Conservation (phyloP, 257 asterid genomes). For the Nicotiana otophora region DNA sequence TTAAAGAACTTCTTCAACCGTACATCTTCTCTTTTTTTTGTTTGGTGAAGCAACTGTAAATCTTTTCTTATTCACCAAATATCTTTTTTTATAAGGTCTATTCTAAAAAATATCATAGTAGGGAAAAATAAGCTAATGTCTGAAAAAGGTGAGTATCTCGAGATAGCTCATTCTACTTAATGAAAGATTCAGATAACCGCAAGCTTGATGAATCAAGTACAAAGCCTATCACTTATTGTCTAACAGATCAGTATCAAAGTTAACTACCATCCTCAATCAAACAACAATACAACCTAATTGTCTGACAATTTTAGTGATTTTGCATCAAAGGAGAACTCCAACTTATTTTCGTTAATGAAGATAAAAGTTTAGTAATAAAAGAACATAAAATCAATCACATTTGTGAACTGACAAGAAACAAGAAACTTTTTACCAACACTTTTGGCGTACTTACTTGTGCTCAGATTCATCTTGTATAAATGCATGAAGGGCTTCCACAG, state of each 20-base stretch:
- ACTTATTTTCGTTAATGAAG: background rate
- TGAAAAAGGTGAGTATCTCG: background rate
- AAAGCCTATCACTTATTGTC: background rate
- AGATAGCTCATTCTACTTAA: background rate
- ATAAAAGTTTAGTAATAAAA: background rate
- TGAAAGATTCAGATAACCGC: background rate
- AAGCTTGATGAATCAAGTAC: conserved; percentile 3
- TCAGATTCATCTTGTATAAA: conserved; percentile 96
- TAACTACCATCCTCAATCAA: background rate
- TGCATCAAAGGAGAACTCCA: background rate
- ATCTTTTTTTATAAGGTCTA: background rate
- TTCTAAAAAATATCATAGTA: background rate
- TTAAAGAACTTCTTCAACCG: background rate
- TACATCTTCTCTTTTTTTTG: background rate
- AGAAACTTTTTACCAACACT: background rate
- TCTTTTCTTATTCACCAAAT: background rate
- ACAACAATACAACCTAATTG: background rate
- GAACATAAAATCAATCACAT: background rate
- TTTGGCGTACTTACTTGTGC: conserved; percentile 73
- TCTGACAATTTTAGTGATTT: background rate
- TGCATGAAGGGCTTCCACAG: conserved; percentile 98
- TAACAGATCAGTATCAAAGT: conserved; percentile 2
- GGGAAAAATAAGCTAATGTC: background rate
- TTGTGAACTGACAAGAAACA: background rate
- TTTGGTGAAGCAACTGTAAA: background rate